phyloP scores from a whole-genome alignment of 495 filamentous ascomycete genomes.

The Penicillium cosmopolitanum region DNA sequence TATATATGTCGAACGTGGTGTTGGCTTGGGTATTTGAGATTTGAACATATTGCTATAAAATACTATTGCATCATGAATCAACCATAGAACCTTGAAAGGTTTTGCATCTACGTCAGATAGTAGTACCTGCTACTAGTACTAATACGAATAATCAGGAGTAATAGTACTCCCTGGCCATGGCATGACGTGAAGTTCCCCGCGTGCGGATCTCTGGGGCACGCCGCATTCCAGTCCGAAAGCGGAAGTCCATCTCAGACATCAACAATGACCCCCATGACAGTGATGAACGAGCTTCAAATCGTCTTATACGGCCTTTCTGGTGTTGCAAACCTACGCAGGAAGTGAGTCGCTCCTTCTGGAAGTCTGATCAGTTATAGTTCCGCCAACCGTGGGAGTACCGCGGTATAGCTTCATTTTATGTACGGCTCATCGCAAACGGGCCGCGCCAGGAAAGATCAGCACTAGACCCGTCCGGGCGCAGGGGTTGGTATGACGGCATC shows the following conservation, averaged over 20 bases:
- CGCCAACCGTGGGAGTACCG: neutral
- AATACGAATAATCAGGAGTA: too few relatives aligned
- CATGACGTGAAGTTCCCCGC: constrained; percentile 5
- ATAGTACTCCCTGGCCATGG: neutral
- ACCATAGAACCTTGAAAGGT: neutral
- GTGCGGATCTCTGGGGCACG: constrained; percentile 2
- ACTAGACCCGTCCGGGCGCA: constrained; percentile 15
- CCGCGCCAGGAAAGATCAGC: constrained; percentile 11
- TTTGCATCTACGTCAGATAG: neutral
- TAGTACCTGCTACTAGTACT: neutral
- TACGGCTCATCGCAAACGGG: constrained; percentile 10
- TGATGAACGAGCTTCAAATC: neutral
- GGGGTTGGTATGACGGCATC: constrained; percentile 16
- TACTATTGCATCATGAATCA: neutral
- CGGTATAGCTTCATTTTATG: neutral
- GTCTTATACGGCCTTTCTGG: too few relatives aligned
- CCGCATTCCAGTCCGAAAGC: constrained; percentile 13
- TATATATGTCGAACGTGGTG: neutral
- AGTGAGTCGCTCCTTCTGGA: neutral
- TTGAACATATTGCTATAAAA: neutral
- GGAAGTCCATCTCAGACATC: constrained; percentile 1
- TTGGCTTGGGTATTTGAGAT: neutral
- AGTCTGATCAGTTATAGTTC: neutral
- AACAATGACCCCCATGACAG: neutral
- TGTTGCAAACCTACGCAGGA: too few relatives aligned